Percentiles rank a stretch among this genome's conserved stretches.
Evolutionary conservation across 208 protist genomes (phyloP).

Genomic region (Trypanosoma avium): DNA sequence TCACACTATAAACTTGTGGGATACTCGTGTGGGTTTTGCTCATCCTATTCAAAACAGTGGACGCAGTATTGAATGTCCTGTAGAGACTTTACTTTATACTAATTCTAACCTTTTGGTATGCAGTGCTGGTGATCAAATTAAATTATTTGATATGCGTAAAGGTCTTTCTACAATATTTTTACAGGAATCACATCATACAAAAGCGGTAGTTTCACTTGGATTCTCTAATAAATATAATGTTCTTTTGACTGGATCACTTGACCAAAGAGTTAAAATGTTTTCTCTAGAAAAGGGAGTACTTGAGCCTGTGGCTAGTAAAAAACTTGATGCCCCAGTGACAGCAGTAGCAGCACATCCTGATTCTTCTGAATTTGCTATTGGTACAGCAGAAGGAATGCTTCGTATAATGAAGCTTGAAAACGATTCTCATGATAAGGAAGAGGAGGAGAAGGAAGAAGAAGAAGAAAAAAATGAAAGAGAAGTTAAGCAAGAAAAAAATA

Average conservation of each 20-base stretch:
- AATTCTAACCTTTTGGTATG: conserved; percentile 40
- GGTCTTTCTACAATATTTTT: conserved; percentile 45
- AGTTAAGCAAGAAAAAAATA: conserved; percentile 21
- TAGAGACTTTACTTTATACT: conserved; percentile 63
- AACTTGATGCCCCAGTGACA: conserved; percentile 60
- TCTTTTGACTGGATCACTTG: conserved; percentile 69
- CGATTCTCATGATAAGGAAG: conserved; percentile 3
- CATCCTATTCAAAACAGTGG: conserved; percentile 53
- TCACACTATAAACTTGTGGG: conserved; percentile 81
- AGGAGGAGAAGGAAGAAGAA: conserved; percentile 1
- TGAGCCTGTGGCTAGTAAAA: conserved; percentile 58
- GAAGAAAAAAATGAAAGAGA: conserved; percentile 25
- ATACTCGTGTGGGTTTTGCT: conserved; percentile 55
- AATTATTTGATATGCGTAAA: conserved; percentile 73
- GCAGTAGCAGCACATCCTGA: conserved; percentile 63
- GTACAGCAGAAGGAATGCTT: conserved; percentile 57
- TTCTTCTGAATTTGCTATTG: conserved; percentile 74
- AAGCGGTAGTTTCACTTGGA: conserved; percentile 65
- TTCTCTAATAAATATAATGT: conserved; percentile 65
- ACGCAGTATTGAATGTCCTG: conserved; percentile 24
- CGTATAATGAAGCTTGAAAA: conserved; percentile 66
- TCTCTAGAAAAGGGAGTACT: conserved; percentile 42
- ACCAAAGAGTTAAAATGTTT: conserved; percentile 86
- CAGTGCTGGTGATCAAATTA: conserved; percentile 53
- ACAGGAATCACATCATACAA: conserved; percentile 74